These are phyloP conservation scores for Coemansia sp. DNA, from an alignment of 192 early-diverging fungal genomes.

Conservation along the genomic window DNA sequence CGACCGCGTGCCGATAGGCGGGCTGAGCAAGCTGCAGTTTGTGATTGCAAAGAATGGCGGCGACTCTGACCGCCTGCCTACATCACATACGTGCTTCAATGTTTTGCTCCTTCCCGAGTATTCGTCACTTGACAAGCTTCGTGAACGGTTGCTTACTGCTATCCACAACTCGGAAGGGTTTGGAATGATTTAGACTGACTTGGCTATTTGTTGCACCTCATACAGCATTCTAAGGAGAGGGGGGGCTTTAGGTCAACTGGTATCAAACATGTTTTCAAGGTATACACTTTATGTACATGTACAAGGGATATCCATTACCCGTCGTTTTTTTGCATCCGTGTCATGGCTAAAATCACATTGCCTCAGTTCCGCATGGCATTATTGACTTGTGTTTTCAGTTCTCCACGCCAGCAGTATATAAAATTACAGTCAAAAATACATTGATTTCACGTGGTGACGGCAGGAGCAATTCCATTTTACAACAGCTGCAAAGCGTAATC, in stretches of 20 bases:
- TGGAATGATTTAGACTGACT: constrained; percentile 71
- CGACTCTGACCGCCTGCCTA: constrained; percentile 84
- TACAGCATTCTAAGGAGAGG: not conserved
- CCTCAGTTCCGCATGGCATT: not conserved
- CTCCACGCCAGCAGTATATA: too few species aligned
- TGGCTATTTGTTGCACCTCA: not conserved
- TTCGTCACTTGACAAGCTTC: constrained; percentile 71
- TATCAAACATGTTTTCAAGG: too few species aligned
- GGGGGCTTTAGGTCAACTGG: too few species aligned
- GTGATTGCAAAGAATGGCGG: constrained; percentile 83
- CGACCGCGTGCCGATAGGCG: constrained; percentile 88
- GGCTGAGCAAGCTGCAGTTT: constrained; percentile 81
- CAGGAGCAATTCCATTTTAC: too few species aligned
- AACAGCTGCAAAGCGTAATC: too few species aligned
- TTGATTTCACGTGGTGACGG: too few species aligned
- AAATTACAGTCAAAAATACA: too few species aligned
- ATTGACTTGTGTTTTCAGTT: too few species aligned
- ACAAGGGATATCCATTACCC: too few species aligned
- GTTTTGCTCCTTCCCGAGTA: constrained; percentile 86
- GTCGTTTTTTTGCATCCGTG: too few species aligned
- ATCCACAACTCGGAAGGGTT: constrained; percentile 82
- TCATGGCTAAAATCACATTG: too few species aligned
- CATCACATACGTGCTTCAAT: constrained; percentile 93
- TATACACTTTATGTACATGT: too few species aligned
- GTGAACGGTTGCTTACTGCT: constrained; percentile 73